Base-by-base conservation (phyloP, 768 basidiomycete genomes). In the Floccularia luteovirens region DNA sequence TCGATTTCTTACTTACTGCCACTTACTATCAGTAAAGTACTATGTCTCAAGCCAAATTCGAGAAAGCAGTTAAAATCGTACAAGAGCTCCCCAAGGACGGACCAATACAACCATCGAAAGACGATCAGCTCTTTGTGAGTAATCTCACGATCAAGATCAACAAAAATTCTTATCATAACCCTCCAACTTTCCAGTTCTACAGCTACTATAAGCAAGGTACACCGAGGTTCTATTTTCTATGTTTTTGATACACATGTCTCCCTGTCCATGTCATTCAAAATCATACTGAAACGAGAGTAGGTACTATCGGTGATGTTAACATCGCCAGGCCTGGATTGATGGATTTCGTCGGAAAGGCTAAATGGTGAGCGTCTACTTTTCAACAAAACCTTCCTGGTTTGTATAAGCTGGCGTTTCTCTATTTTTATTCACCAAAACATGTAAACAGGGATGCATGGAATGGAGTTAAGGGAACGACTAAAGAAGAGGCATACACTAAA, bases 151-250 rank as follows among this genome's bases (percentile, higher is more conserved):
- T 48, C 45, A 39, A 43, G 41, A 19, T 41, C 7, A 28, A 17
- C 46, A 30, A 43, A 36, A 39, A 33, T 35, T 44, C 45, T 17
- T 44, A 45, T 37, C 25, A 10, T n/a, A 33, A 31, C 16, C 33
- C 30, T 31, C 33, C 14, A 32, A 30, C 38, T 19, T 38, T 24
- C 17, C 43, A 97, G 93, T 96, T 96, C 72, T 99, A 98, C 72
- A 74, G 72, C 50, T 77, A 82, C 61, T 97, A 70, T 77, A 99
- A 98, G 74, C 92, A 94, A 72, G 90, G 90, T 84, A 40, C 32
- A 16, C 45, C 31, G 38, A 37, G 16, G 11, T 37, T 10, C 22
- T 39, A 28, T 38, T 42, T 41, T 12, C 19, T 10, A 33, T 30
- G 11, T 4, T 42, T 23, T n/a, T 42, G 4, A 42, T 23, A 23